Conservation (phyloP, 2,329 filamentous ascomycete genomes). For the Fonsecaea monophora region DNA sequence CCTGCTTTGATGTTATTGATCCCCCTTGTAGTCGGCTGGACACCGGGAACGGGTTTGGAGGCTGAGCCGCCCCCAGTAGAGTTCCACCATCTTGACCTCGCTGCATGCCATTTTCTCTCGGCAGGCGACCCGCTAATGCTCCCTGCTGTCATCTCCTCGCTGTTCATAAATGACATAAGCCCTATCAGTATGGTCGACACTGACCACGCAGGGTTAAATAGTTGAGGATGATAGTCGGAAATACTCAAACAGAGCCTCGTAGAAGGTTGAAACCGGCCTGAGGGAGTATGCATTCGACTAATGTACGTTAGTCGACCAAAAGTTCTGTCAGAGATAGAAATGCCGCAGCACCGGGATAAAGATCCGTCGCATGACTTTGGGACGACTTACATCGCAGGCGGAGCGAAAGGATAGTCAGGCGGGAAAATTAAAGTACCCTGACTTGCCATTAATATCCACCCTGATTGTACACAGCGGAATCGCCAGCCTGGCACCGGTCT, state of each 20-base stretch:
- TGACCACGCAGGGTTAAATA: constrained; percentile 98
- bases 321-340: background rate
- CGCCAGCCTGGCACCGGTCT: background rate
- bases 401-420: constrained; percentile 94
- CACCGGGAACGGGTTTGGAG: constrained; percentile 54
- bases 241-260: constrained; percentile 94
- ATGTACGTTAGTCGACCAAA: background rate
- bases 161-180: constrained; percentile 95
- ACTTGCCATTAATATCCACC: background rate
- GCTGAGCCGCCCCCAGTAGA: constrained; percentile 85
- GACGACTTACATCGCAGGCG: constrained; percentile 73
- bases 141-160: constrained; percentile 97
- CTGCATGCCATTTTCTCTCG: constrained; percentile 79
- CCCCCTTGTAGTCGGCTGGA: constrained; percentile 67
- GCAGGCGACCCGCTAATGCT: constrained; percentile 77
- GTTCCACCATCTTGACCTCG: constrained; percentile 92
- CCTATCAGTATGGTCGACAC: constrained; percentile 96
- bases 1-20: constrained; percentile 83
- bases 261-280: constrained; percentile 91
- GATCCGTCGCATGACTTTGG: background rate
- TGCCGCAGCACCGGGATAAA: background rate
- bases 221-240: constrained; percentile 96
- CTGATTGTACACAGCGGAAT: background rate
- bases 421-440: constrained; percentile 88
- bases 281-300: constrained; percentile 92